phyloP scores from a whole-genome alignment of 1,284 basidiomycete species.

The Leccinum variabile region DNA sequence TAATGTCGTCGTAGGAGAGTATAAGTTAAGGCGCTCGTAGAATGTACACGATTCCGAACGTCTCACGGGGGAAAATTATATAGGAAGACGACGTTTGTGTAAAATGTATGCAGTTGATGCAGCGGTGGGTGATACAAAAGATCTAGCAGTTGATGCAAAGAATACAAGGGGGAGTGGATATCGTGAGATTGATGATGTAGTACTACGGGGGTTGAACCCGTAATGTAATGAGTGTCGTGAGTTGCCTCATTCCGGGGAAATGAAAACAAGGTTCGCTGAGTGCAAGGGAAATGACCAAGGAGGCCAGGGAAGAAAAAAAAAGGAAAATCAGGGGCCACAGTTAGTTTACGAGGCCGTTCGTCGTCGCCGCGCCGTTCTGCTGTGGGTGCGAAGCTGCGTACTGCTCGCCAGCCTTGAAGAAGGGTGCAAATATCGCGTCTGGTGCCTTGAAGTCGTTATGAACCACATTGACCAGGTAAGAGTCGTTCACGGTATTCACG shows the following conservation, averaged over 20 bases:
- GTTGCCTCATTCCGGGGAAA: slow-evolving; percentile 23
- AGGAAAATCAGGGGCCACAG: neutral
- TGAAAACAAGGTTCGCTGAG: slow-evolving; percentile 3
- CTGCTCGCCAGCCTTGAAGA: slow-evolving; percentile 72
- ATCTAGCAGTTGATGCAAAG: slow-evolving; percentile 46
- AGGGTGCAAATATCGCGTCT: slow-evolving; percentile 85
- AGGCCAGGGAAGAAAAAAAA: slow-evolving; percentile 5
- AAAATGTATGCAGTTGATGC: slow-evolving; percentile 45
- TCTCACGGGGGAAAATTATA: slow-evolving; percentile 19
- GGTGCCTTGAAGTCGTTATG: slow-evolving; percentile 94
- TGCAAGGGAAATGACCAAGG: slow-evolving; percentile 3
- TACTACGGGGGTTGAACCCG: slow-evolving; percentile 75
- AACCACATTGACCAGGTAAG: slow-evolving; percentile 94
- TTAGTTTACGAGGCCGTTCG: slow-evolving; percentile 36
- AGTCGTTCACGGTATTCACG: slow-evolving; percentile 74
- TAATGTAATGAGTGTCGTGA: slow-evolving; percentile 32
- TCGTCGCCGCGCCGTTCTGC: slow-evolving; percentile 20
- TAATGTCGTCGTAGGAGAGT: slow-evolving; percentile 11
- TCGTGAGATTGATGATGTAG: slow-evolving; percentile 17
- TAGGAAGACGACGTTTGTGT: slow-evolving; percentile 8
- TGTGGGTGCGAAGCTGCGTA: slow-evolving; percentile 45
- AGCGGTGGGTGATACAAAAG: slow-evolving; percentile 27
- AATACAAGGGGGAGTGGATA: slow-evolving; percentile 17
- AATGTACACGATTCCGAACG: slow-evolving; percentile 20
- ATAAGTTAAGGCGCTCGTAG: slow-evolving; percentile 28